A percentile compares a stretch with the other conserved stretches of the same genome.
Conservation (phyloP, 1,284 basidiomycete species). For the Gastroboletus turbinatus region DNA sequence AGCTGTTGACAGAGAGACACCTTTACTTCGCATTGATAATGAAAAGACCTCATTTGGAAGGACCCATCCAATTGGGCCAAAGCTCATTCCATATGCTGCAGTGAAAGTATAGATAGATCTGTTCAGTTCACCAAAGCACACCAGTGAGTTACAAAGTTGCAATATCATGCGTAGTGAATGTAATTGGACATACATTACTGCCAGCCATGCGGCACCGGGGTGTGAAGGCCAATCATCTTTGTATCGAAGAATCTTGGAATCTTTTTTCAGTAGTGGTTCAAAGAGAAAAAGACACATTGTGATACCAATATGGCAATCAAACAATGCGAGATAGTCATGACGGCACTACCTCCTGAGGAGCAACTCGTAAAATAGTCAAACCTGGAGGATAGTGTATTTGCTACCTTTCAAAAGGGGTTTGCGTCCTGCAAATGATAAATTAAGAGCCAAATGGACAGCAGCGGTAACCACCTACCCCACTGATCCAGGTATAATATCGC, state of each 20-base stretch:
- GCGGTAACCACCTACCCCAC: conserved; percentile 50
- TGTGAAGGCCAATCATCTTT: conserved; percentile 57
- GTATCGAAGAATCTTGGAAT: conserved; percentile 47
- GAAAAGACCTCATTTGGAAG: conserved; percentile 84
- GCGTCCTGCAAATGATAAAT: conserved; percentile 44
- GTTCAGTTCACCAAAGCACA: conserved; percentile 9
- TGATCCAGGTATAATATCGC: conserved; percentile 70
- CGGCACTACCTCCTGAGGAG: conserved; percentile 56
- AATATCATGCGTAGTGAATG: background rate
- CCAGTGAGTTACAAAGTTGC: conserved; percentile 6
- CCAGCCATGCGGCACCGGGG: conserved; percentile 57
- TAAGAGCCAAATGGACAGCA: background rate
- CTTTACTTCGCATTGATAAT: conserved; percentile 81
- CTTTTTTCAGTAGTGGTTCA: background rate
- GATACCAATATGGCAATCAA: conserved; percentile 65
- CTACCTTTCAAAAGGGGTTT: conserved; percentile 60
- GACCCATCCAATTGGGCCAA: conserved; percentile 86
- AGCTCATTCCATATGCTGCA: conserved; percentile 77
- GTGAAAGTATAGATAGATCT: conserved; percentile 79
- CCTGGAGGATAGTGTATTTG: background rate
- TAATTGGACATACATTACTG: conserved; percentile 52
- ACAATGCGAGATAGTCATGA: conserved; percentile 75
- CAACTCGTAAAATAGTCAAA: background rate
- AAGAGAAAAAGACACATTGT: background rate
- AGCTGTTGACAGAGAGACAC: conserved; percentile 81